A percentile compares a stretch with the other conserved stretches of the same genome.
These are phyloP conservation scores for Lactarius sp. DNA, from an alignment of 768 basidiomycete genomes.

Conservation along the genomic window DNA sequence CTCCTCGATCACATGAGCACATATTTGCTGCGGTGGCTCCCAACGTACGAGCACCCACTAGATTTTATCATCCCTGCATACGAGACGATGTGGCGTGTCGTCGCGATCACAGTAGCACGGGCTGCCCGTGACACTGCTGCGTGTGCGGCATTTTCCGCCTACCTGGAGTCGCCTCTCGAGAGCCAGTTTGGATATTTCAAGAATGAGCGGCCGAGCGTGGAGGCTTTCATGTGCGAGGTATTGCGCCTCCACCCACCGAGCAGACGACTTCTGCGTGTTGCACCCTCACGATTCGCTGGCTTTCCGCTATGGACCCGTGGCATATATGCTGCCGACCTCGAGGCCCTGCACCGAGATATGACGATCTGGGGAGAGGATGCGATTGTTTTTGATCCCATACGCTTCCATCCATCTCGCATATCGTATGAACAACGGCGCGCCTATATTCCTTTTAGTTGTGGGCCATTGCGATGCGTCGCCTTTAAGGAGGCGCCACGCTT, in stretches of 20 bases:
- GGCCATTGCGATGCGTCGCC: conserved; percentile 45
- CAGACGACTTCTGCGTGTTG: conserved; percentile 39
- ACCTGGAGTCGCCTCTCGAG: conserved; percentile 33
- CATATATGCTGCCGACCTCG: conserved; percentile 29
- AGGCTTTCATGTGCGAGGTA: conserved; percentile 40
- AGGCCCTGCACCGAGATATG: conserved; percentile 26
- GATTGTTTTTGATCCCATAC: conserved; percentile 41
- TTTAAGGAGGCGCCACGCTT: conserved; percentile 48
- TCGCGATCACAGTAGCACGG: conserved; percentile 42
- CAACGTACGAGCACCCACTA: conserved; percentile 39
- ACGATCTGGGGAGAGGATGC: conserved; percentile 38
- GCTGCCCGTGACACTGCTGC: conserved; percentile 32
- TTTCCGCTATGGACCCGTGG: conserved; percentile 9
- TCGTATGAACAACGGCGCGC: conserved; percentile 25
- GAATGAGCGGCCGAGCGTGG: conserved; percentile 31
- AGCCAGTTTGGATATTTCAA: conserved; percentile 31
- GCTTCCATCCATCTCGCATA: conserved; percentile 34
- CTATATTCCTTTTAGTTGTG: conserved; percentile 46
- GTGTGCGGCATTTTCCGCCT: conserved; percentile 34
- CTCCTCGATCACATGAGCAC: conserved; percentile 35
- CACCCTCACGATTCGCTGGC: conserved; percentile 3
- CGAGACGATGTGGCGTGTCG: conserved; percentile 60
- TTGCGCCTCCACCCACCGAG: conserved; percentile 51
- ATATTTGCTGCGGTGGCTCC: conserved; percentile 40
- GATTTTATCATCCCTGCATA: conserved; percentile 54